Percentiles rank a stretch among this genome's conserved stretches.
These are phyloP conservation scores for Dendrobium catenatum DNA, from an alignment of 106 monocot genomes.

Conservation along the genomic window DNA sequence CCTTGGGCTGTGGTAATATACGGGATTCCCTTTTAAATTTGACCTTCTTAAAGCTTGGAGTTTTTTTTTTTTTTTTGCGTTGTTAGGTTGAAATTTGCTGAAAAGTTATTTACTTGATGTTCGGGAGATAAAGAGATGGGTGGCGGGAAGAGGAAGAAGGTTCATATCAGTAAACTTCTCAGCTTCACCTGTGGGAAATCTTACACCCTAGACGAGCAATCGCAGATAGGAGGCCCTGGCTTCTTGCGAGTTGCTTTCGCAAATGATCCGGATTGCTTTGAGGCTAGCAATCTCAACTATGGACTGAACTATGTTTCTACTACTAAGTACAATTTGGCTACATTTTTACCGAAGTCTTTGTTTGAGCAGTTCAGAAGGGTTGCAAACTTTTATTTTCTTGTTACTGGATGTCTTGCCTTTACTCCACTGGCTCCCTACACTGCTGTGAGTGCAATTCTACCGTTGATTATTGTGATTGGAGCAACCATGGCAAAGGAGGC, in stretches of 20 bases:
- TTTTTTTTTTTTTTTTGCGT: background rate
- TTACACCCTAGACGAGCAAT: slow-evolving; percentile 47
- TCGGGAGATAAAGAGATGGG: slow-evolving; percentile 14
- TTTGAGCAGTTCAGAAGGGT: slow-evolving; percentile 96
- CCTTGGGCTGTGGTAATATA: background rate
- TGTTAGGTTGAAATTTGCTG: background rate
- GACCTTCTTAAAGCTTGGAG: background rate
- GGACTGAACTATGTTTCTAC: slow-evolving; percentile 73
- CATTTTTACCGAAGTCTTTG: slow-evolving; percentile 79
- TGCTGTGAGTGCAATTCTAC: slow-evolving; percentile 48
- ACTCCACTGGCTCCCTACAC: slow-evolving; percentile 63
- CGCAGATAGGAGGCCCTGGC: slow-evolving; percentile 65
- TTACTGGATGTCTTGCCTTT: slow-evolving; percentile 56
- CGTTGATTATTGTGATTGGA: slow-evolving; percentile 60
- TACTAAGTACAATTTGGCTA: slow-evolving; percentile 69
- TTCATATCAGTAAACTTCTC: slow-evolving; percentile 49
- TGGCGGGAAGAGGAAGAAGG: slow-evolving; percentile 43
- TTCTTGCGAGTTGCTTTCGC: slow-evolving; percentile 52
- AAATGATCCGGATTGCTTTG: slow-evolving; percentile 49
- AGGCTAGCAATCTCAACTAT: slow-evolving; percentile 32
- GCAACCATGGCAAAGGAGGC: slow-evolving; percentile 90
- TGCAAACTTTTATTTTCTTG: slow-evolving; percentile 82
- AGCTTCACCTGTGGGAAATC: slow-evolving; percentile 45
- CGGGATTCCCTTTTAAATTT: background rate
- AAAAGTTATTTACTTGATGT: background rate